Evolutionary conservation across 2,329 filamentous ascomycete species (phyloP).

Genomic region (Colletotrichum chrysophilum): DNA sequence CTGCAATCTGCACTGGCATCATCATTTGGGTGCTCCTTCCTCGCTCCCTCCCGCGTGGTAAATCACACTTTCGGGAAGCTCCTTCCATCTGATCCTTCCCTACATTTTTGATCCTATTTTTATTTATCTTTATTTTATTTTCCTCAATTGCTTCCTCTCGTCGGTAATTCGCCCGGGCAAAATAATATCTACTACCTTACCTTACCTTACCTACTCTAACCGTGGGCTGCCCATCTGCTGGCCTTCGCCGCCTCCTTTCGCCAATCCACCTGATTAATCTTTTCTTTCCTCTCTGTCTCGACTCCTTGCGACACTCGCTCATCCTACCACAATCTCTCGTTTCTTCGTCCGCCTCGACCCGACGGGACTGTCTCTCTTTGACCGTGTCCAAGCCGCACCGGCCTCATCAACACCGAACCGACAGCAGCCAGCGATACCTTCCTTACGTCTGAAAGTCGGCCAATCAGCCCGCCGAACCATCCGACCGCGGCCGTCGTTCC

Average conservation of each 20-base stretch:
- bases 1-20: slow-evolving; percentile 3
- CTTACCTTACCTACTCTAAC: neutral
- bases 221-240: neutral
- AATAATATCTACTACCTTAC: neutral
- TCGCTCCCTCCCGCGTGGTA: neutral
- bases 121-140: neutral
- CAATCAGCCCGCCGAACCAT: neutral
- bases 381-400: neutral
- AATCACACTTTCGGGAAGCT: neutral
- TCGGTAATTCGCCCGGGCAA: slow-evolving; percentile 1
- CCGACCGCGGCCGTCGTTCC: slow-evolving; percentile 10
- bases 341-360: neutral
- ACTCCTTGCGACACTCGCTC: neutral
- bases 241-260: neutral
- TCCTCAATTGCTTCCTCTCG: neutral
- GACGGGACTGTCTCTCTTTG: neutral
- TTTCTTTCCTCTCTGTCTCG: neutral
- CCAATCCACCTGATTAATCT: neutral
- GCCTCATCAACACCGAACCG: neutral
- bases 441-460: neutral
- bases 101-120: neutral
- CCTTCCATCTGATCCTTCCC: neutral
- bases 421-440: neutral
- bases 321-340: neutral
- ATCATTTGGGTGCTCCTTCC: neutral